Base-by-base conservation (phyloP, 805 yeast species). In the Candida patagonica region DNA sequence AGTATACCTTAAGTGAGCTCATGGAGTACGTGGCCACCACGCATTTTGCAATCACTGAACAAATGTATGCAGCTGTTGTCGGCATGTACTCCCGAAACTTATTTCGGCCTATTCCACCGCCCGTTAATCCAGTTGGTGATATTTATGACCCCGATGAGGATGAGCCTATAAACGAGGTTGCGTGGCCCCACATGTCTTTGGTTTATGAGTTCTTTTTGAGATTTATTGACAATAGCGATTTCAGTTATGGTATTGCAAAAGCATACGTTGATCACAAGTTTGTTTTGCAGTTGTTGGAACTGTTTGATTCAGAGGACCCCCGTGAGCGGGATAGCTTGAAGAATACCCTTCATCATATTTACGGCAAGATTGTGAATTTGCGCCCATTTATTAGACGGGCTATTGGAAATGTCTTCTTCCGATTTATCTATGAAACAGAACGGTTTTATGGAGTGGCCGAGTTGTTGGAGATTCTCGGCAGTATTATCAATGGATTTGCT, bases 111-210 rank as follows among this genome's bases (percentile, higher is more conserved):
- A 86, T 92, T 36, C 97, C 98, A 2, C 98, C 98, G 1, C 96
- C 97, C 1, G 95, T 88, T 26, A 92, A 92, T 59, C 97, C 97
- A 4, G 74, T 88, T 34, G 98, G 98, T 27, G 98, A 92, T 49
- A 74, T 89, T 29, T 92, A 74, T 61, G 98, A 92, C 54, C 98
- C 98, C 1, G 98, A 92, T 63, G 98, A 92, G 63, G 98, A 92
- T 65, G 98, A 92, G 62, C 97, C 97, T 2, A 94, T 92, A 27
- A 77, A 78, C 52, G 97, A 92, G 59, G 75, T 89, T 47, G 88
- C 96, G 7, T 92, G 98, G 98, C 95, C 97, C 9, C 98, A 92
- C 60, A 92, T 92, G 97, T 94, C 86, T 62, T 74, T 87, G 31
- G 94, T 88, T 24, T 92, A 92, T 65, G 97, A 92, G 61, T 86